Base-by-base conservation (phyloP, 192 early-diverging fungal species). In the Coemansia sp. region DNA sequence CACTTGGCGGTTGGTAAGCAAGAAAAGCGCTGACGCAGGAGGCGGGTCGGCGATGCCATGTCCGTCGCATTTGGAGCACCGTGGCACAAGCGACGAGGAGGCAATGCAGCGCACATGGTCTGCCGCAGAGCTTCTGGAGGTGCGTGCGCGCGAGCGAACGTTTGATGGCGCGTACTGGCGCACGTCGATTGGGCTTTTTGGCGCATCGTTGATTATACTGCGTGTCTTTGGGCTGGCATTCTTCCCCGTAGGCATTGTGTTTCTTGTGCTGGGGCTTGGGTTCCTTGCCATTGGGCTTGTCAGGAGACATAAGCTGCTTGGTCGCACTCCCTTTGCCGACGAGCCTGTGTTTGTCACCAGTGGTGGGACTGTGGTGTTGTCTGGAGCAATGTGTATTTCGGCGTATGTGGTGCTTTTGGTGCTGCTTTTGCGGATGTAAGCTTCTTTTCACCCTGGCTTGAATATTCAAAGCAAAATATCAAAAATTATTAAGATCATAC, bases 161-260 rank as follows among this genome's bases (percentile, higher is more conserved):
- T 82, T 82, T 51, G 80, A 82, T 46, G 80, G 80, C 2, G 80
- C 80, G 26, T 82, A 82, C 60, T 82, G 80, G 80, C 80, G 80
- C 52, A 82, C 80, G 26, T 64, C 80, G 6, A 54, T 82, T n/a
- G 74, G 74, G 42, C 71, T 77, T 41, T 74, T 82, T 61, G 74
- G 80, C 49, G 80, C 80, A n/a, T 63, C 74, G 47, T 68, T 77
- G 58, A 74, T 82, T 12, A 62, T 82, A n/a, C 56, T 82, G 58
- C 74, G 80, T 9, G 66, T 82, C 26, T 82, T 82, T 55, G 80
- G 74, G 6, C 59, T 77, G 42, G 55, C 57, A 39, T 82, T 82
- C 43, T 77, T 77, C 62, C 80, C 74, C 1, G 69, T 82, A 10
- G 80, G 80, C 9, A 54, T 82, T 56, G 80, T 82, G 65, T 82